Base-by-base conservation (phyloP, 345 rosid species). In the Dovyalis caffra region DNA sequence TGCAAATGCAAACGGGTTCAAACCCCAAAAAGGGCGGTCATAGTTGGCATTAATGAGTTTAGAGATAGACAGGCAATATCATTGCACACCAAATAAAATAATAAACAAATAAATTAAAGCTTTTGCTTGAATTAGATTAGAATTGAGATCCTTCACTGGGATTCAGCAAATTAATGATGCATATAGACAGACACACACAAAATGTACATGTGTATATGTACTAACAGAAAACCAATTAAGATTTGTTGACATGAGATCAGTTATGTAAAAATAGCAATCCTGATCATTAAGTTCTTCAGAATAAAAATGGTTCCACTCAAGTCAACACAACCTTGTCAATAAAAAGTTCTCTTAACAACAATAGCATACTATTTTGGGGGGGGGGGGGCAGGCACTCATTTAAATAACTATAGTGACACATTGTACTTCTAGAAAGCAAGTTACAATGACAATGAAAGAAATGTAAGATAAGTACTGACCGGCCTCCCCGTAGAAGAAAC, bases 401-500 rank as follows among this genome's bases (percentile, higher is more conserved):
- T 69, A 26, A 20, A 60, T 29, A 57, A 35, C 49, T 66, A 23
- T 37, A 45, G 23, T 20, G 12, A 38, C 14, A n/a, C 26, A 32
- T 18, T n/a, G 15, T 34, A 65, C 6, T 49, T 28, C 12, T 51
- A 38, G 74, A 61, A 49, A 28, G 60, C 61, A 58, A 18, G 14
- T 23, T 38, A 68, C 25, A 58, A 34, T 15, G 33, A 5, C 67
- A 51, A 74, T 43, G 2, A 6, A 79, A 83, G 33, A 74, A 12
- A 66, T 49, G 51, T 63, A 58, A 76, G 65, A 40, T 1, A n/a
- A 68, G 71, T 35, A 85, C 88, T 81, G 40, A 91, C 99, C 90
- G 79, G 76, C 94, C 92, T 69, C 97, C 88, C 76, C 82, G 90
- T 76, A 85, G 82, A 83, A 89, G 82, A 79, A 95, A 87, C 72